These are phyloP conservation scores for Aspergillus affinis DNA, from an alignment of 495 filamentous ascomycete genomes.

Conservation along the genomic window DNA sequence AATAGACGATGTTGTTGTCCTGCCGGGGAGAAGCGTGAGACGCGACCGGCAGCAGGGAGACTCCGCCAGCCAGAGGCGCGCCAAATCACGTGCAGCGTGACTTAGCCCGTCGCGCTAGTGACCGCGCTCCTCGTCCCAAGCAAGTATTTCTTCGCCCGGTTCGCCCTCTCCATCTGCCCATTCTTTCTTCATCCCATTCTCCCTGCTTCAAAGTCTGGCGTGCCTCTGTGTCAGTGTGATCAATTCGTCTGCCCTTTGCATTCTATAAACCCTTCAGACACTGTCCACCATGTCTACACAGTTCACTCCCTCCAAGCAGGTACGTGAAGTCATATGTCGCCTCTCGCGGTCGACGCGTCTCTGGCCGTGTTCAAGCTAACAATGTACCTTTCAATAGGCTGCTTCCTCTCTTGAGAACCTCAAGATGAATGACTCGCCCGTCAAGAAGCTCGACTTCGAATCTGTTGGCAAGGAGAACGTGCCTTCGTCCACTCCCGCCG, in stretches of 20 bases:
- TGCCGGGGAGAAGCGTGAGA: constrained; percentile 8
- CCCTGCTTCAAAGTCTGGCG: constrained; percentile 13
- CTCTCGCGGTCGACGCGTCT: constrained; percentile 40
- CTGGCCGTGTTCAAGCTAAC: constrained; percentile 23
- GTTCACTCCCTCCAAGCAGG: constrained; percentile 86
- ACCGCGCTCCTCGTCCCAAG: constrained; percentile 37
- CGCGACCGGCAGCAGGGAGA: constrained; percentile 6
- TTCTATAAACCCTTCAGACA: constrained; percentile 19
- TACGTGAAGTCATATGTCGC: constrained; percentile 50
- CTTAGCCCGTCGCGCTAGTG: constrained; percentile 45
- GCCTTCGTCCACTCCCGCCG: constrained; percentile 54
- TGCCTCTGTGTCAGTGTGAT: constrained; percentile 23
- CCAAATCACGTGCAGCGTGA: constrained; percentile 49
- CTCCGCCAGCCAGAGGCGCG: constrained; percentile 21
- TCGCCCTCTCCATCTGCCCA: constrained; percentile 21
- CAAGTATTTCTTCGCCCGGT: constrained; percentile 31
- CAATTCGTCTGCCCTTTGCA: constrained; percentile 18
- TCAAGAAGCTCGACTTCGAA: constrained; percentile 83
- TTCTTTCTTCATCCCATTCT: constrained; percentile 26
- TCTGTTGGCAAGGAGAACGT: constrained; percentile 80
- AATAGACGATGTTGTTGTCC: background rate
- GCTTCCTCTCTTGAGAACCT: constrained; percentile 81
- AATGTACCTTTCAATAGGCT: constrained; percentile 53
- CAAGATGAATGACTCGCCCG: constrained; percentile 86
- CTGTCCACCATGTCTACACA: constrained; percentile 62